A percentile compares a stretch with the other conserved stretches of the same genome.
phyloP scores from a whole-genome alignment of 352 stramenopile species.

The Globisporangium emineosum region DNA sequence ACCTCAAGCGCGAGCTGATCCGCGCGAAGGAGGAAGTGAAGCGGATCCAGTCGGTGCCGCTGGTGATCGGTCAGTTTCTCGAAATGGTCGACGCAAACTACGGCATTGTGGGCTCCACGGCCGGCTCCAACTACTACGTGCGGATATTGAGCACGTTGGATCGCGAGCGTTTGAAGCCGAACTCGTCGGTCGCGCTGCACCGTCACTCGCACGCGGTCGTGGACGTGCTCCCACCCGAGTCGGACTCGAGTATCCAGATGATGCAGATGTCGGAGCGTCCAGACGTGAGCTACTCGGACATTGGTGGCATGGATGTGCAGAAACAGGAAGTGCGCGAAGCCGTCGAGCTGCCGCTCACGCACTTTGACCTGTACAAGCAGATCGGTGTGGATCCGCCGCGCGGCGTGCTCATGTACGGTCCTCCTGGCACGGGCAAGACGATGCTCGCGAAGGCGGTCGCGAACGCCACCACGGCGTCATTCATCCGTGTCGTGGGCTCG shows the following conservation, averaged over 20 bases:
- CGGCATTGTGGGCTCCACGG: constrained; percentile 97
- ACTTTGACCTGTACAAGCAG: constrained; percentile 99
- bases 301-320: constrained; percentile 99
- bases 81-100: constrained; percentile 99
- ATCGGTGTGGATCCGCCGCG: constrained; percentile 99
- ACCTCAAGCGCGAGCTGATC: constrained; percentile 99
- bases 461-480: constrained; percentile 98
- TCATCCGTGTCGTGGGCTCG: constrained; percentile 96
- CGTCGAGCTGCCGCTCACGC: constrained; percentile 98
- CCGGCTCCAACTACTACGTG: constrained; percentile 99
- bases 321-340: constrained; percentile 98
- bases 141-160: constrained; percentile 98
- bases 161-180: constrained; percentile 98
- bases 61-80: constrained; percentile 99
- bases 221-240: constrained; percentile 98
- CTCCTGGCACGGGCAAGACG: constrained; percentile 96
- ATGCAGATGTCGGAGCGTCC: constrained; percentile 98
- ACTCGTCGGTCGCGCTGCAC: constrained; percentile 98
- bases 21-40: constrained; percentile 99
- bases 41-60: constrained; percentile 98
- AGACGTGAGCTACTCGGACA: constrained; percentile 95
- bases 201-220: constrained; percentile 98
- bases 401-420: constrained; percentile 97
- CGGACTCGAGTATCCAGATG: constrained; percentile 99
- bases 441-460: constrained; percentile 99